Evolutionary conservation across 768 basidiomycete species (phyloP).

Genomic region (Hygrophorus pudorinus): DNA sequence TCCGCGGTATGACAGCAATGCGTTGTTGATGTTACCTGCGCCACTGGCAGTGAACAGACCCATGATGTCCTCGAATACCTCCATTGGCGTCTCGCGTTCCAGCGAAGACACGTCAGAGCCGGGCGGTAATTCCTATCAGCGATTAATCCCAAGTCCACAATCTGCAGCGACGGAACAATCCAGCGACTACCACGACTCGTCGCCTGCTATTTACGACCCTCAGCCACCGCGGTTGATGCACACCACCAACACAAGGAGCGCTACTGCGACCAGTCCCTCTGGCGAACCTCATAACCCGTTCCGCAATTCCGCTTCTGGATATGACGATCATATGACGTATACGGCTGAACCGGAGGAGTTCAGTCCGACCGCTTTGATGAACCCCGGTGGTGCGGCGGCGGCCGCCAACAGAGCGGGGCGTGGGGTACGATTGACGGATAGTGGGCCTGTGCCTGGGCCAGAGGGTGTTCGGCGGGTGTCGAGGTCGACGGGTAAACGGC

Average conservation of each 20-base stretch:
- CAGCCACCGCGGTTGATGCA: slow-evolving; percentile 5
- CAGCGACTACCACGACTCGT: slow-evolving; percentile 11
- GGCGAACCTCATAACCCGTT: slow-evolving; percentile 50
- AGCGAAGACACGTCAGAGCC: slow-evolving; percentile 39
- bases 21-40: slow-evolving; percentile 65
- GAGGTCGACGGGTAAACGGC: slow-evolving; percentile 45
- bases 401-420: slow-evolving; percentile 36
- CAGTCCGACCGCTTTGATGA: too few relatives aligned
- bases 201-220: slow-evolving; percentile 10
- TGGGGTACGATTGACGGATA: slow-evolving; percentile 72
- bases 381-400: slow-evolving; percentile 18
- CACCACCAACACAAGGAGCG: slow-evolving; percentile 11
- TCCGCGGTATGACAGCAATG: slow-evolving; percentile 57
- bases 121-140: slow-evolving; percentile 30
- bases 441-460: slow-evolving; percentile 72
- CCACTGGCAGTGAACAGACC: slow-evolving; percentile 56
- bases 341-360: slow-evolving; percentile 24
- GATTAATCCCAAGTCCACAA: slow-evolving; percentile 33
- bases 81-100: slow-evolving; percentile 31
- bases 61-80: slow-evolving; percentile 37
- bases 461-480: slow-evolving; percentile 77
- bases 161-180: slow-evolving; percentile 22
- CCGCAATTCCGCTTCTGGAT: slow-evolving; percentile 31
- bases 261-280: slow-evolving; percentile 22
- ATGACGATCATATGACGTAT: slow-evolving; percentile 28